Base-by-base conservation (phyloP, 2,329 filamentous ascomycete genomes). In the Cryphonectria nitschkei region DNA sequence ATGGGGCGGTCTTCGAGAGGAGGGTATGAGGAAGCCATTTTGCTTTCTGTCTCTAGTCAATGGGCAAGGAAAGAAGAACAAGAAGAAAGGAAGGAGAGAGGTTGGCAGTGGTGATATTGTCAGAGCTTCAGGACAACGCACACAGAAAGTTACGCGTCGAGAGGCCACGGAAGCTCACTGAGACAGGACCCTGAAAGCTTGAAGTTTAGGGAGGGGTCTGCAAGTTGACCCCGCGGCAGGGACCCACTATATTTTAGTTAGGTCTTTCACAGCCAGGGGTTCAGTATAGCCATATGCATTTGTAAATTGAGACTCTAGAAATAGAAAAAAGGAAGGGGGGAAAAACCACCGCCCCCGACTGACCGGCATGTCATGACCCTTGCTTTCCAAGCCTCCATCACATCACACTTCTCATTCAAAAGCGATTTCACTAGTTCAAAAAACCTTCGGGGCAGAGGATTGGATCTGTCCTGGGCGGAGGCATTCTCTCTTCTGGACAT, bases 1-100 rank as follows among this genome's bases (percentile, higher is more conserved):
- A 98, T 84, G 60, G 93, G 93, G 76, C 96, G 93, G 77, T 95
- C 87, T 80, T 91, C 88, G 75, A 98, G 89, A 74, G 94, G 89
- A 70, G 94, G 92, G 82, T 91, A 93, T 56, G 80, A 76, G 74
- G 83, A 80, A 74, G 81, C 81, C 85, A 87, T 87, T 75, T 61
- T 67, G 41, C 26, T 29, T 26, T 37, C 29, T 39, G 4, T 64
- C 29, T 19, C 19, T 39, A 14, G 63, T 34, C 41, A 65, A 64
- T 43, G n/a, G 61, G 39, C 29, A 34, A 34, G 39, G 46, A 19
- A 43, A 22, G 70, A 79, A 73, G 72, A 68, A 64, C 70, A 46
- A 19, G 16, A 5, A n/a, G 1, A 50, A n/a, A 50, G 22, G 43
- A 46, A 50, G 7, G 46, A 3, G 22, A n/a, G 46, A n/a, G 19